Percentiles rank a stretch among this genome's conserved stretches.
phyloP scores from a whole-genome alignment of 768 basidiomycete genomes.

The Candolleomyces efflorescens region DNA sequence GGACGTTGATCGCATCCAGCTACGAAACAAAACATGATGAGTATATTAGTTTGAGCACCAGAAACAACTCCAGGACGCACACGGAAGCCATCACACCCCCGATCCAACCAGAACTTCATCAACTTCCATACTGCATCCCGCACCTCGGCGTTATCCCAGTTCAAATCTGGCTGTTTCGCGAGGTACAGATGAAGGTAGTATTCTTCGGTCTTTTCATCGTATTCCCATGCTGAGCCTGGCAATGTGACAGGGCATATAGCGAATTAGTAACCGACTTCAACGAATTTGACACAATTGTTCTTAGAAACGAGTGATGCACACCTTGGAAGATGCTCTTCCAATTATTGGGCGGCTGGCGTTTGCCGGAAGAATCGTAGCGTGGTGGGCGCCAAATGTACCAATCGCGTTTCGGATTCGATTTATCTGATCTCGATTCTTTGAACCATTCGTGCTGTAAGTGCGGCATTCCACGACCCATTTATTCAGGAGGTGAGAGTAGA shows the following conservation, averaged over 20 bases:
- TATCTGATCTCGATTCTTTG: conserved; percentile 44
- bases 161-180: conserved; percentile 68
- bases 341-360: conserved; percentile 64
- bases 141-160: conserved; percentile 69
- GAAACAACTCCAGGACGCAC: conserved; percentile 44
- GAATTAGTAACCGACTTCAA: no score
- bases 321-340: conserved; percentile 71
- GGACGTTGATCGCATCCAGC: conserved; percentile 72
- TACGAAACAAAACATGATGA: conserved; percentile 13
- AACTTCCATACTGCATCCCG: conserved; percentile 55
- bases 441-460: conserved; percentile 65
- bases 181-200: conserved; percentile 72
- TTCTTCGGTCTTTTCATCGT: conserved; percentile 59
- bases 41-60: not conserved
- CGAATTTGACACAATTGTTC: no score
- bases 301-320: no score
- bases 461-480: not conserved
- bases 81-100: conserved; percentile 73
- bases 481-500: not conserved
- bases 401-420: conserved; percentile 58
- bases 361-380: conserved; percentile 45
- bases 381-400: conserved; percentile 78
- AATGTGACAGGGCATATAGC: conserved; percentile 68
- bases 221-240: conserved; percentile 70
- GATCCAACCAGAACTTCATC: conserved; percentile 72